Evolutionary conservation across 2,329 filamentous ascomycete species (phyloP), one percentile per base, ranked within the genome.

Genomic region (Chaetomium sp.): DNA sequence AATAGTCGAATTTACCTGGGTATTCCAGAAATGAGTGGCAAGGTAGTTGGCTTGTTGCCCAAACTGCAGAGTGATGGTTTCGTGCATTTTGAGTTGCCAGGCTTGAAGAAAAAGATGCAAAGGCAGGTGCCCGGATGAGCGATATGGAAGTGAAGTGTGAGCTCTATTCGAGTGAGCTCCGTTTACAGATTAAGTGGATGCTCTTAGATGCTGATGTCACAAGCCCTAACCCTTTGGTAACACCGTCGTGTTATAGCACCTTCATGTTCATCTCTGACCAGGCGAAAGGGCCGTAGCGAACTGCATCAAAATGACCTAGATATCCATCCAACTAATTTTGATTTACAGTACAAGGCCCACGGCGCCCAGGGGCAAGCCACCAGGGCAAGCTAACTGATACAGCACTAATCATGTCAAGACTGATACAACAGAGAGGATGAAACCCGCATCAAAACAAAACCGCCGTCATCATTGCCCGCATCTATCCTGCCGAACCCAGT

Each of bases 11-110:
- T 74, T 68, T 73, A 92, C 91, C 82, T 97, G 94, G 6, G 91
- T 83, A 73, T 99, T 99, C 95, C 95, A 99, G 77, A 97, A 99
- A 80, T 99, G 95, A 0, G 93, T 96, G 33, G 90, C 93, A 25
- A 96, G 81, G 73, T 97, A 96, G 77, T 99, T 99, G 76, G 91
- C 93, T 74, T 91, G 88, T 75, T 96, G 90, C 51, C 95, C 95
- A 66, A 98, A 87, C 82, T 99, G 95, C 54, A 99, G 82, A 0
- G 94, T 97, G 67, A 99, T 83, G 67, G 98, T 92, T 78, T 99
- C 95, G 78, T 93, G 92, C 95, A 99, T 98, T 58, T 53, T 53
- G 57, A 13, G 50, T 19, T 45, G 27, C n/a, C n/a, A n/a, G 35
- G n/a, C 21, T 55, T n/a, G n/a, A 27, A 9, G 38, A 23, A 21